Conservation (phyloP, 257 asterid genomes). For the Handroanthus guayacan region DNA sequence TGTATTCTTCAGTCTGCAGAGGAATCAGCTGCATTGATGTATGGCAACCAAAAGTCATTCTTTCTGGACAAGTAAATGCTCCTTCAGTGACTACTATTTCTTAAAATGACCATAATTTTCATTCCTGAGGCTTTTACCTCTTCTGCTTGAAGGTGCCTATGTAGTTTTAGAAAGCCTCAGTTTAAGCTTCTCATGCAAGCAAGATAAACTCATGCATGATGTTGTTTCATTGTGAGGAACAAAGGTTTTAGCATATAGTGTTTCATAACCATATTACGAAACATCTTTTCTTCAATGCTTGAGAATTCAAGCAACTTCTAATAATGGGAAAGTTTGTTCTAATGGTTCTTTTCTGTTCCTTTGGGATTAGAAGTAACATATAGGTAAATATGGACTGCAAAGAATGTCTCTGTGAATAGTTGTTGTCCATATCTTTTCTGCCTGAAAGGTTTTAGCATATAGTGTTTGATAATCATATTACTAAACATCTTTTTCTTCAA, state of each 20-base stretch:
- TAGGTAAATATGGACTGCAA: background rate
- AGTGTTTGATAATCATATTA: background rate
- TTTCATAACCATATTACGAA: background rate
- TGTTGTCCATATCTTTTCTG: background rate
- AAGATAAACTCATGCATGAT: background rate
- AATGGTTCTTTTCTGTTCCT: background rate
- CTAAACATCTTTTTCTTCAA: background rate
- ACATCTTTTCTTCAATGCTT: slow-evolving; percentile 2
- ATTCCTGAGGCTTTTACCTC: background rate
- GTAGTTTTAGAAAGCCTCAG: background rate
- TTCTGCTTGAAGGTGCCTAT: background rate
- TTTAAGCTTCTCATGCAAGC: slow-evolving; percentile 1
- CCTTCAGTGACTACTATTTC: background rate
- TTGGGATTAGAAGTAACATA: slow-evolving; percentile 14
- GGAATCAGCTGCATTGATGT: slow-evolving; percentile 9
- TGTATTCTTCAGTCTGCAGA: background rate
- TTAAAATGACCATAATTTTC: background rate
- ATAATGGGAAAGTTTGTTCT: background rate
- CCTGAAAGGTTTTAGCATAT: slow-evolving; percentile 9
- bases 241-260: background rate
- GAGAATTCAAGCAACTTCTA: background rate
- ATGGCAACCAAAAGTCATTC: background rate
- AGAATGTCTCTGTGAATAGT: background rate
- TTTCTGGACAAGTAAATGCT: background rate
- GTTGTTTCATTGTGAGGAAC: background rate